A percentile compares a stretch with the other conserved stretches of the same genome.
These are phyloP conservation scores for Nicotiana obtusifolia DNA, from an alignment of 257 asterid species.

Conservation along the genomic window DNA sequence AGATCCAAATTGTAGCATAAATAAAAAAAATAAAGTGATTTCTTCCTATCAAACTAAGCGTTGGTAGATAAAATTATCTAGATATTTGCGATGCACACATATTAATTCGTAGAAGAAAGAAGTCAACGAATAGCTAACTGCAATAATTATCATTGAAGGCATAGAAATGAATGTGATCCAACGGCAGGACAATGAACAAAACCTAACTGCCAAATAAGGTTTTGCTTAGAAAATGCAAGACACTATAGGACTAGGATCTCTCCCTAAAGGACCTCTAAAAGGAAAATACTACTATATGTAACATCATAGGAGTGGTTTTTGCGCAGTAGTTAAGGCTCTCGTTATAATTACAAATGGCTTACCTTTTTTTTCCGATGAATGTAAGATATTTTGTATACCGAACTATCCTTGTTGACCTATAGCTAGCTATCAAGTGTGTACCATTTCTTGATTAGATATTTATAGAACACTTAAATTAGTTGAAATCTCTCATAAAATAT, in stretches of 20 bases:
- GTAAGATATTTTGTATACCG: too few species aligned
- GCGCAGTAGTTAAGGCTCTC: background rate
- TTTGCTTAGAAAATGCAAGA: background rate
- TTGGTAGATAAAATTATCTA: too few species aligned
- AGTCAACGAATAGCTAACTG: background rate
- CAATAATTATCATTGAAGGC: background rate
- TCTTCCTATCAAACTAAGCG: too few species aligned
- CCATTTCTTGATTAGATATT: background rate
- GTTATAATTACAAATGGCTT: too few species aligned
- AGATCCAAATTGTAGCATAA: too few species aligned
- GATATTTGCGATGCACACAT: too few species aligned
- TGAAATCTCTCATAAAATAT: background rate
- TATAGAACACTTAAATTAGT: background rate
- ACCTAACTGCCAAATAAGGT: background rate
- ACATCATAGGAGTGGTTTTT: background rate
- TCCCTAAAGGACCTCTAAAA: background rate
- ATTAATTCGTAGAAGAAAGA: background rate
- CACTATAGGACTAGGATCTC: background rate
- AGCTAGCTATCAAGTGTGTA: background rate
- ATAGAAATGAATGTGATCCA: background rate
- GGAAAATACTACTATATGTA: background rate
- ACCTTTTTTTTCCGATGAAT: too few species aligned
- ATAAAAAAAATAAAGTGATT: too few species aligned
- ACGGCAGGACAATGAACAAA: background rate
- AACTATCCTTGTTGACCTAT: background rate